A percentile compares a stretch with the other conserved stretches of the same genome.
Conservation (phyloP, 2,329 filamentous ascomycete species). For the Xylaria sp. region DNA sequence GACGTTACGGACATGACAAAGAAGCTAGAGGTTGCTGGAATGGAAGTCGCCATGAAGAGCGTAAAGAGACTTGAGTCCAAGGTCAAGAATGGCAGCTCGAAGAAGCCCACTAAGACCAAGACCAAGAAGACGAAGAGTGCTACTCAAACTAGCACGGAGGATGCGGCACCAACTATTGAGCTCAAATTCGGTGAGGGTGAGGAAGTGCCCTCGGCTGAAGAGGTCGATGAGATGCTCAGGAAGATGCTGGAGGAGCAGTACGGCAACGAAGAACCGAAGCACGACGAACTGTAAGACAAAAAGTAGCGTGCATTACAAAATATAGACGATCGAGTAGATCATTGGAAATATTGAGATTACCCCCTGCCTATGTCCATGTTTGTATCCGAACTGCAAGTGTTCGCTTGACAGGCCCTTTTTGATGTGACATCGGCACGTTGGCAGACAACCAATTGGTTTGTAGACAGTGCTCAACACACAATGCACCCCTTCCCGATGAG, state of each 20-base stretch:
- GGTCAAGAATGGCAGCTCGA: constrained; percentile 36
- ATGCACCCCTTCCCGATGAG: no score
- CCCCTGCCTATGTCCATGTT: not conserved
- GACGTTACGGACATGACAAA: constrained; percentile 66
- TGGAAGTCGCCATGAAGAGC: constrained; percentile 66
- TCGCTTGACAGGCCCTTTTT: not conserved
- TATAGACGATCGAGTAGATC: constrained; percentile 21
- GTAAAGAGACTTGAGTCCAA: constrained; percentile 51
- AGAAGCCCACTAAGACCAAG: constrained; percentile 42
- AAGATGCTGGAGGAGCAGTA: constrained; percentile 34
- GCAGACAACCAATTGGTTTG: not conserved
- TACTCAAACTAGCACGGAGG: constrained; percentile 32
- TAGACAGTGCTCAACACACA: not conserved
- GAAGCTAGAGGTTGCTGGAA: constrained; percentile 64
- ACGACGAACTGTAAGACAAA: constrained; percentile 29
- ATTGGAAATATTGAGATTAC: constrained; percentile 22
- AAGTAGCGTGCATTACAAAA: constrained; percentile 15
- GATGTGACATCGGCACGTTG: not conserved
- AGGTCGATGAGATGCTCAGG: constrained; percentile 53
- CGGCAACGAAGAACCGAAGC: constrained; percentile 25
- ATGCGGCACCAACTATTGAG: constrained; percentile 38
- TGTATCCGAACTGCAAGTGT: not conserved
- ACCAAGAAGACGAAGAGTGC: constrained; percentile 35
- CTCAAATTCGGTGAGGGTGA: constrained; percentile 37
- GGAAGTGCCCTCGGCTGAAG: constrained; percentile 41